Base-by-base conservation (phyloP, 2,329 filamentous ascomycete genomes). In the Orbilia javanica region DNA sequence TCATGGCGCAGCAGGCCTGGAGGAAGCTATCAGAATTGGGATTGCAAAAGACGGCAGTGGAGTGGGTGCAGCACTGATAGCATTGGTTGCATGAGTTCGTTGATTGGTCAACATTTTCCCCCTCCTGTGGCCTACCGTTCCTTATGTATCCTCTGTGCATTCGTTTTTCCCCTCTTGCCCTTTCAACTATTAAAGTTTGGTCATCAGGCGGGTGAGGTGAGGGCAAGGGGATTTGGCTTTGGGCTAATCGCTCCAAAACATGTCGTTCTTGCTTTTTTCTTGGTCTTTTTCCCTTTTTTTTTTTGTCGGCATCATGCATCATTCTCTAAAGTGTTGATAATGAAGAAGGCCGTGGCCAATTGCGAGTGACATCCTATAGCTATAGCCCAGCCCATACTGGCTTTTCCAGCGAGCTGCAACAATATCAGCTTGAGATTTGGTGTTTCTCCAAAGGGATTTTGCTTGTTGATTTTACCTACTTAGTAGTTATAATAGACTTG, bases 31-130 rank as follows among this genome's bases (percentile, higher is more conserved):
- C 80, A 89, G 93, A 72, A 97, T 99, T 82, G 96, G 95, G 22
- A 96, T 98, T 82, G 96, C 96, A 79, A 97, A 97, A 87, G 96
- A 99, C 83, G 96, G 96, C 57, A 96, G 92, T 80, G 96, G 93
- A 79, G 93, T 97, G n/a, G 96, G 96, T 66, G 96, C 96, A 2
- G 96, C 96, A 46, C 86, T 99, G 81, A 98, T 98, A 85, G 96
- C 96, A 64, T 88, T 97, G 63, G 92, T 97, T 29, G 95, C 95
- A 55, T 76, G 34, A 69, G 36, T 52, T 29, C 18, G 63, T 22
- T 20, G 18, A 48, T 25, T 20, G 36, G 53, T 42, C 15, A 42
- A 22, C 34, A 36, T 55, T 48, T 11, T 34, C 4, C 13, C 29
- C 46, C 52, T 5, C n/a, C 46, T 31, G 34, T 15, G 8, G 5